Base-by-base conservation (phyloP, 2,329 filamentous ascomycete species). In the Hirsutella rhossiliensis region DNA sequence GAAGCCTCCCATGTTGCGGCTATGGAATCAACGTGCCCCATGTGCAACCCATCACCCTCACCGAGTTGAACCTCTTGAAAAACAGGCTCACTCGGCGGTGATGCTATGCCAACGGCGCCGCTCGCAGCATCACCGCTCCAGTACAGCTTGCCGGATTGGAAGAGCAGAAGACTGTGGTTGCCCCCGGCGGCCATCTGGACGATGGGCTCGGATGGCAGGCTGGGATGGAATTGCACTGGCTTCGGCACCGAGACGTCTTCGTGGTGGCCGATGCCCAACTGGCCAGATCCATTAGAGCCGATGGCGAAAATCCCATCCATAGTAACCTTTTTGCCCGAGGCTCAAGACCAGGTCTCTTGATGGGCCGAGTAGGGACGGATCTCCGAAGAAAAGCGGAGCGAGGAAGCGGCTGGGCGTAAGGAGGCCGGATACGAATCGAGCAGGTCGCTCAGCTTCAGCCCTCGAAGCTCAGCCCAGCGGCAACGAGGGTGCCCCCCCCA, bases 1-100 rank as follows among this genome's bases (percentile, higher is more conserved):
- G 82, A 83, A 7, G 80, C 79, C 52, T 84, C 80, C 88, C 88
- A 95, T 0, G 84, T 87, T 4, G 87, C 86, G 8, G 84, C 78
- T 41, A 83, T 67, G 40, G 71, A 63, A 20, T 49, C 50, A 44
- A 62, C 46, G 11, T 50, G 46, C 50, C 54, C 63, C 32, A 66
- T 51, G 1, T 50, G 47, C 3, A 49, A 38, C 8, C 50, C 47
- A n/a, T 48, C 54, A 8, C 62, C 52, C 39, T 52, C 60, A 28
- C 54, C 52, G n/a, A 71, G 56, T 13, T 60, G 54, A 12, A 66
- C 45, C 30, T 63, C 52, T 44, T 61, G 63, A 46, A 76, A 72
- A 11, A 63, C 58, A 4, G 63, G 55, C 17, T 52, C 50, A 29
- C 56, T 52, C 4, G 57, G 50, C 6, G 51, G 49, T 4, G 61